Percentiles rank a stretch among this genome's conserved stretches.
These are phyloP conservation scores for Podila epigama DNA, from an alignment of 192 early-diverging fungal species.

Conservation along the genomic window DNA sequence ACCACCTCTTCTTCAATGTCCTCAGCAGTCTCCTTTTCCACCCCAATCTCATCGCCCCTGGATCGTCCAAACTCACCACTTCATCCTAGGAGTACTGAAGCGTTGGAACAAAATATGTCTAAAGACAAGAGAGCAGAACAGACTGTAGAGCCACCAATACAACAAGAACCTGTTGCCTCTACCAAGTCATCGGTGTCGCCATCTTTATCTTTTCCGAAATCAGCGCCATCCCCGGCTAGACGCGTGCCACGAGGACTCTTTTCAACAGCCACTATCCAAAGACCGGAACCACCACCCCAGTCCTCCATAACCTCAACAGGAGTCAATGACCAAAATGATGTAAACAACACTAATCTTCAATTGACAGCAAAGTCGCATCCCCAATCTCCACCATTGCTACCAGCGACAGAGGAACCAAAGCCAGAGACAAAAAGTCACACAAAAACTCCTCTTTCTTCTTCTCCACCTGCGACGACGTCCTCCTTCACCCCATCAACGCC, in stretches of 20 bases:
- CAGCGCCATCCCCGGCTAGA: background rate
- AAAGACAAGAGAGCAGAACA: no score
- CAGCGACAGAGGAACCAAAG: no score
- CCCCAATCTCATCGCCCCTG: slow-evolving; percentile 8
- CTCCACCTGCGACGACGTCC: background rate
- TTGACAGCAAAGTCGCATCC: no score
- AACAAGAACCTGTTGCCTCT: no score
- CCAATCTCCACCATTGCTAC: no score
- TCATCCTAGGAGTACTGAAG: no score
- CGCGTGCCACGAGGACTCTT: slow-evolving; percentile 19
- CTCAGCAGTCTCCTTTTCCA: slow-evolving; percentile 5
- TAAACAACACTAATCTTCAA: no score
- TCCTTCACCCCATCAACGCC: background rate
- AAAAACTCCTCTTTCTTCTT: background rate
- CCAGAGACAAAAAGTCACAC: no score
- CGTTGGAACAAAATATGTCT: no score
- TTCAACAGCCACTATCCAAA: slow-evolving; percentile 1
- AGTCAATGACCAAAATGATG: background rate
- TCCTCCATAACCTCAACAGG: background rate
- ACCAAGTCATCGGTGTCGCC: no score
- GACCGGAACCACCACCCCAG: background rate
- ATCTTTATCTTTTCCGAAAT: no score
- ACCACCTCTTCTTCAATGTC: background rate
- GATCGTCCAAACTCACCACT: background rate
- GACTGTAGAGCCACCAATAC: no score